These are phyloP conservation scores for cucumber (Cucumis sativus) DNA, from an alignment of 306 rosid genomes.

Conservation along the genomic window Cucumber_9930_V3 NC_026659.2:24569501-24570000, in stretches of 20 bases:
- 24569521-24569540: background rate
- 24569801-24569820: too few species aligned
- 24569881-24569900: too few species aligned
- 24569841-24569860: too few species aligned
- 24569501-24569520: background rate
- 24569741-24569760: background rate
- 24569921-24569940: too few species aligned
- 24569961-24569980: too few species aligned
- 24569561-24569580: conserved; percentile 66
- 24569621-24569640: conserved; percentile 50
- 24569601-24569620: conserved; percentile 55
- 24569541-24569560: background rate
- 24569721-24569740: background rate
- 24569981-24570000: too few species aligned
- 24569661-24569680: conserved; percentile 83
- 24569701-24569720: background rate
- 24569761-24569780: too few species aligned
- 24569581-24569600: conserved; percentile 79
- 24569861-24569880: too few species aligned
- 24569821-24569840: too few species aligned
- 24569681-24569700: conserved; percentile 38
- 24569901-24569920: too few species aligned
- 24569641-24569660: conserved; percentile 61
- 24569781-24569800: too few species aligned
- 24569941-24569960: too few species aligned